Percentiles rank a stretch among this genome's conserved stretches.
Evolutionary conservation across 2,329 filamentous ascomycete genomes (phyloP).

Genomic region (Stachybotrys chlorohalonatus): DNA sequence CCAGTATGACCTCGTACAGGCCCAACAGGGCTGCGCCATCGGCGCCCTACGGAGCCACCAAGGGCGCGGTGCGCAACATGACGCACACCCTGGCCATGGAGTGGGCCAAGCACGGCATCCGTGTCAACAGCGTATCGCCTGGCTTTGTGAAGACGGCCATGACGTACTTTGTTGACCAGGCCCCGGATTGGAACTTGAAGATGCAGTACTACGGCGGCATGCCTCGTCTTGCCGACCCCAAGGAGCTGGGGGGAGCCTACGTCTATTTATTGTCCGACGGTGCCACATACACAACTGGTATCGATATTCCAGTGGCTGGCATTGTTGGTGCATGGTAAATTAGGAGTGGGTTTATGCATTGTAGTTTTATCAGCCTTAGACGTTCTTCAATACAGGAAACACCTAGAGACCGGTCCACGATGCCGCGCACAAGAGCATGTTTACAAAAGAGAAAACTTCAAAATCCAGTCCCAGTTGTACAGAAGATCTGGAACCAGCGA

Average conservation of each 20-base stretch:
- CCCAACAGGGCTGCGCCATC: conserved; percentile 41
- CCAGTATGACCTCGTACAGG: conserved; percentile 37
- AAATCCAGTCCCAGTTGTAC: too few relatives aligned
- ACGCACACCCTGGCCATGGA: conserved; percentile 34
- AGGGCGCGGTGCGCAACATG: conserved; percentile 32
- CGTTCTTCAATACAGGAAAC: too few relatives aligned
- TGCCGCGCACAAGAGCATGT: too few relatives aligned
- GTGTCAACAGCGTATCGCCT: conserved; percentile 37
- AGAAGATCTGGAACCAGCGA: too few relatives aligned
- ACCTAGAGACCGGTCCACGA: too few relatives aligned
- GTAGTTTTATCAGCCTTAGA: background rate
- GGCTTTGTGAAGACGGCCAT: conserved; percentile 33
- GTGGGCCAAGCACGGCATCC: conserved; percentile 35
- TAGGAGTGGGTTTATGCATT: background rate
- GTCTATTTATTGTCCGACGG: conserved; percentile 46
- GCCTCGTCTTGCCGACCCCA: conserved; percentile 40
- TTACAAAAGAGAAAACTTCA: too few relatives aligned
- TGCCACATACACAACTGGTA: conserved; percentile 39
- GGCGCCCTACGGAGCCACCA: conserved; percentile 35
- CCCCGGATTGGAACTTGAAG: conserved; percentile 45
- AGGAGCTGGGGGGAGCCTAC: conserved; percentile 47
- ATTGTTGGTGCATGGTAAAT: conserved; percentile 16
- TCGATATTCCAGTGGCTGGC: conserved; percentile 36
- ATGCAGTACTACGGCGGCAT: conserved; percentile 51
- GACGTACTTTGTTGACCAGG: conserved; percentile 41